Evolutionary conservation across 371 early-diverging fungal species (phyloP).

Genomic region (Cladochytrium tenue): DNA sequence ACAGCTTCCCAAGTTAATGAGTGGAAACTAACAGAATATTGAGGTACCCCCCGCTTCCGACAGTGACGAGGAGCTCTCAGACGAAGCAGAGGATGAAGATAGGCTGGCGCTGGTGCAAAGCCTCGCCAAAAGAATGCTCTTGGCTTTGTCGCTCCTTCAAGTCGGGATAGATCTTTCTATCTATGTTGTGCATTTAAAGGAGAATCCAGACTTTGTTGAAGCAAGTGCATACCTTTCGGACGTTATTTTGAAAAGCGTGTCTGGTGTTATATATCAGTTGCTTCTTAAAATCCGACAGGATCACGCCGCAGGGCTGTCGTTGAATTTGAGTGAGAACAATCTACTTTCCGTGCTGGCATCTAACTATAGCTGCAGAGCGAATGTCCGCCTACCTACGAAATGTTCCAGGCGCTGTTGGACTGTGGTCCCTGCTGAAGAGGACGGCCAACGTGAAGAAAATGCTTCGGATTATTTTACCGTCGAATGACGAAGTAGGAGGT

Average conservation of each 20-base stretch:
- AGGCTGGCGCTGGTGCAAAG: not conserved
- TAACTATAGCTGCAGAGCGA: not conserved
- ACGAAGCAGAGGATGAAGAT: slow-evolving; percentile 24
- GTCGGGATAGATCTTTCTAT: slow-evolving; percentile 38
- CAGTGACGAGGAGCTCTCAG: slow-evolving; percentile 17
- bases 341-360: not conserved
- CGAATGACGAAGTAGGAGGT: not conserved
- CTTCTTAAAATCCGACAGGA: slow-evolving; percentile 17
- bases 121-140: slow-evolving; percentile 18
- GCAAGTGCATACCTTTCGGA: slow-evolving; percentile 33
- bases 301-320: slow-evolving; percentile 15
- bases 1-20: not conserved
- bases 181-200: slow-evolving; percentile 40
- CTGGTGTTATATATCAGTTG: slow-evolving; percentile 18
- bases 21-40: too few relatives aligned
- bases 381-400: slow-evolving; percentile 23
- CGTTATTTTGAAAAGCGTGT: slow-evolving; percentile 26
- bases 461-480: slow-evolving; percentile 3
- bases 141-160: slow-evolving; percentile 31
- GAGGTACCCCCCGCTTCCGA: slow-evolving; percentile 34
- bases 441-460: slow-evolving; percentile 28
- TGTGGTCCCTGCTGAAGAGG: slow-evolving; percentile 31
- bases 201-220: slow-evolving; percentile 28
- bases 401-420: slow-evolving; percentile 13
- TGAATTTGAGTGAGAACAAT: slow-evolving; percentile 17